Percentiles rank a stretch among this genome's conserved stretches.
These are phyloP conservation scores for Fusarium algeriense DNA, from an alignment of 2,329 filamentous ascomycete genomes.

Conservation along the genomic window DNA sequence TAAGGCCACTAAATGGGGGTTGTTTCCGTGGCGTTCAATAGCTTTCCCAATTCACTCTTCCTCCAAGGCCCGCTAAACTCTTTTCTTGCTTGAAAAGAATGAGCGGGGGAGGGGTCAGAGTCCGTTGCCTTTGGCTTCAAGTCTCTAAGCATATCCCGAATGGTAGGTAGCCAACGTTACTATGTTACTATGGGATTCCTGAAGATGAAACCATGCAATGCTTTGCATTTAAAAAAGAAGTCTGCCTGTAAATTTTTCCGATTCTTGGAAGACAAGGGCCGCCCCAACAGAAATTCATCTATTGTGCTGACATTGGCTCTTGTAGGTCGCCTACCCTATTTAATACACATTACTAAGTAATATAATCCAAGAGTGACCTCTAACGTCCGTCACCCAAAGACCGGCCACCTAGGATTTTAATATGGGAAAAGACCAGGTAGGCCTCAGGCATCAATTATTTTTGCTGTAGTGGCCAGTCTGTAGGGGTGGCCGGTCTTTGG, in stretches of 20 bases:
- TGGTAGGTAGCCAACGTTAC: too few species aligned
- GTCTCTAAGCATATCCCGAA: not conserved
- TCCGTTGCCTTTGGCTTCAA: not conserved
- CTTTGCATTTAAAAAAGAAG: not conserved
- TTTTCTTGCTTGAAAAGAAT: too few species aligned
- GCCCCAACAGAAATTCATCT: too few species aligned
- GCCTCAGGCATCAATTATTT: too few species aligned
- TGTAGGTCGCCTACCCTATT: not conserved
- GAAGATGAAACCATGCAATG: not conserved
- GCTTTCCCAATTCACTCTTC: not conserved
- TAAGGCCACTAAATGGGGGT: not conserved
- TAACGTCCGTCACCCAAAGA: too few species aligned
- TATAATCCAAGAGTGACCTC: accelerated
- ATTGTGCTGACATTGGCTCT: accelerated
- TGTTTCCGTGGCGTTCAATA: not conserved
- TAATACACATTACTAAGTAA: accelerated
- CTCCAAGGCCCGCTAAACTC: too few species aligned
- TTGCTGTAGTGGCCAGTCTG: too few species aligned
- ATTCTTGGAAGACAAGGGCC: not conserved
- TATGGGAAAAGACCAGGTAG: too few species aligned
- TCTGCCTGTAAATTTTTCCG: not conserved
- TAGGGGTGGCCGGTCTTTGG: too few species aligned
- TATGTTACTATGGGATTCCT: not conserved
- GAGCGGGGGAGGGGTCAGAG: not conserved
- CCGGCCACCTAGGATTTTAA: too few species aligned